Conservation (phyloP, 306 rosid genomes). For the Carpinus viminea region DNA sequence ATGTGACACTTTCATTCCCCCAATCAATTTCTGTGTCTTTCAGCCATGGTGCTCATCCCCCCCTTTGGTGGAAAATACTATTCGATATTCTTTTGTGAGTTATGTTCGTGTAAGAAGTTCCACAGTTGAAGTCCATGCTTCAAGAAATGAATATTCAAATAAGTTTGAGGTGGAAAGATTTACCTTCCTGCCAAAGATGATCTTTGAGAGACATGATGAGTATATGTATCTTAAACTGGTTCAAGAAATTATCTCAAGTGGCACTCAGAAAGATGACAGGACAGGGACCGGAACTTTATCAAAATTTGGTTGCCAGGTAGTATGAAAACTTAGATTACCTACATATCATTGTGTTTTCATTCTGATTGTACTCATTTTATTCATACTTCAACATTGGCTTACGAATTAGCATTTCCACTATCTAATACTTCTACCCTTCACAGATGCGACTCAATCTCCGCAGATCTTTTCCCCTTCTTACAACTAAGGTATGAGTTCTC, state of each 20-base stretch:
- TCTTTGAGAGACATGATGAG: slow-evolving; percentile 56
- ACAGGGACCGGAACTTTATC: slow-evolving; percentile 64
- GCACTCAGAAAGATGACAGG: slow-evolving; percentile 49
- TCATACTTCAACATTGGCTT: slow-evolving; percentile 5
- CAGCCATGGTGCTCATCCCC: slow-evolving; percentile 63
- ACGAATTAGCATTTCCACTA: neutral
- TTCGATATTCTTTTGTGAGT: slow-evolving; percentile 46
- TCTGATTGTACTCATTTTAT: neutral
- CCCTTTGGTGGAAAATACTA: slow-evolving; percentile 46
- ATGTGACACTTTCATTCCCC: slow-evolving; percentile 59
- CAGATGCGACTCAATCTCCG: slow-evolving; percentile 64
- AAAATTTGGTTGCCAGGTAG: slow-evolving; percentile 67
- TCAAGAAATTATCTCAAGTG: slow-evolving; percentile 51
- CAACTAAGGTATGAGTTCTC: slow-evolving; percentile 50
- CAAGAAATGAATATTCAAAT: slow-evolving; percentile 15
- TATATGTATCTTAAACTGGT: slow-evolving; percentile 47
- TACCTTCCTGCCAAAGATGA: slow-evolving; percentile 54
- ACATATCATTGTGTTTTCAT: neutral
- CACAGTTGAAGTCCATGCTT: slow-evolving; percentile 20
- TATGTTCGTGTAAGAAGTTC: slow-evolving; percentile 54
- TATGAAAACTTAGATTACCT: neutral
- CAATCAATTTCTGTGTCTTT: slow-evolving; percentile 45
- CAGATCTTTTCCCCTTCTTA: slow-evolving; percentile 54
- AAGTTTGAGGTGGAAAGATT: slow-evolving; percentile 50
- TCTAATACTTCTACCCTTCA: neutral